phyloP scores from a whole-genome alignment of 768 basidiomycete genomes.

The Phaeotremella skinneri region DNA sequence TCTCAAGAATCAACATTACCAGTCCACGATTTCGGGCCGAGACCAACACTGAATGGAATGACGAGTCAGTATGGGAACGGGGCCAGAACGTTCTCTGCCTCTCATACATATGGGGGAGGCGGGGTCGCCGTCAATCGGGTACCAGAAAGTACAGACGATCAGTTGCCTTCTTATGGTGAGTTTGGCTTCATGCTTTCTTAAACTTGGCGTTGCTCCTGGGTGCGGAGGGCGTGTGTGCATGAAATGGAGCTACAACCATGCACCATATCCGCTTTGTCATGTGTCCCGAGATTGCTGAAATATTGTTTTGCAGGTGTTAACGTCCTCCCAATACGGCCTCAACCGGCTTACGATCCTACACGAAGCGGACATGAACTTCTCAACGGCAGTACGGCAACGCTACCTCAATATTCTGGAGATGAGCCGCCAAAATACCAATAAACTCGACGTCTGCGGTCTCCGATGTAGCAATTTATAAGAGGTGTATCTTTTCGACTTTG shows the following conservation, averaged over 20 bases:
- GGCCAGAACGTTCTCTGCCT: not conserved
- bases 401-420: conserved; percentile 1
- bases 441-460: too few relatives aligned
- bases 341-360: not conserved
- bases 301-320: not conserved
- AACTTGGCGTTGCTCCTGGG: too few relatives aligned
- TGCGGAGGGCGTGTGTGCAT: too few relatives aligned
- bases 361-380: not conserved
- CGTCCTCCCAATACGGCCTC: not conserved
- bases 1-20: not conserved
- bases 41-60: not conserved
- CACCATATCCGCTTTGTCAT: too few relatives aligned
- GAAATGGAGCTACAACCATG: too few relatives aligned
- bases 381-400: not conserved
- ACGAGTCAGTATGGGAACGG: not conserved
- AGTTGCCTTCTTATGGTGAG: conserved; percentile 2
- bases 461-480: not conserved
- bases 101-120: not conserved
- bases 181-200: too few relatives aligned
- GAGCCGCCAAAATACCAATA: not conserved
- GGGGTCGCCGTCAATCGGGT: not conserved
- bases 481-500: too few relatives aligned
- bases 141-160: not conserved
- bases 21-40: not conserved
- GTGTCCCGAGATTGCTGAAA: too few relatives aligned